Evolutionary conservation across 176 grass and related monocot species (phyloP), one percentile per base, ranked within the genome.

Genomic region (Carex kokanica): DNA sequence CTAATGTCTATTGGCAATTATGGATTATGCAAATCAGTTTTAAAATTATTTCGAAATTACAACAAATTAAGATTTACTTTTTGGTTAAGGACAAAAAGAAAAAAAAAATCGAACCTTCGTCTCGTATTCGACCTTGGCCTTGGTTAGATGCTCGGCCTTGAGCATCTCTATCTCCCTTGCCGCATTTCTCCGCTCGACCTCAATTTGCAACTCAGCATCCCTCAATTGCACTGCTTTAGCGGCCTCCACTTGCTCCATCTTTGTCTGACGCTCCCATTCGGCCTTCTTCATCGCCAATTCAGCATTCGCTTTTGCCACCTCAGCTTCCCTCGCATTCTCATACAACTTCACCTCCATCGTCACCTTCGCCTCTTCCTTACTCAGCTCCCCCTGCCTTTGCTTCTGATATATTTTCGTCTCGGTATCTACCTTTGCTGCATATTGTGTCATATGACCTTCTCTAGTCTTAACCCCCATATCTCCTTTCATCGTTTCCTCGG

Each of bases 401-500:
- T 86, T 88, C 5, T 84, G 3, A 47, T 90, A 87, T 2, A 90
- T 85, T 81, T 81, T 91, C 0, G 90, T 98, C 90, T 94, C 92
- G 0, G 92, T 78, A 55, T 94, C 92, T 1, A 98, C 79, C 92
- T 98, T 92, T 0, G 90, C 69, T 0, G 89, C 90, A 31, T 93
- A 92, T 81, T 94, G 92, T 9, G 27, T 74, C 2, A 90, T 94
- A 16, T 60, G 81, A 0, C 95, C 95, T 17, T 91, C 79, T 17
- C 88, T 43, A 54, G 84, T 87, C 79, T 91, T 92, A 32, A 88
- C 78, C 31, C 95, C 92, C 4, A 90, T 84, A 73, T 86, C 85
- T 0, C 95, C 95, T 61, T 82, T 86, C 95, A 98, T 98, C 38
- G 63, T 75, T 15, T 89, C 95, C 87, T 94, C 82, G 0, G 85